Evolutionary conservation across 2,329 filamentous ascomycete species (phyloP), one percentile per base, ranked within the genome.

Genomic region (Sporothrix brunneoviolacea): DNA sequence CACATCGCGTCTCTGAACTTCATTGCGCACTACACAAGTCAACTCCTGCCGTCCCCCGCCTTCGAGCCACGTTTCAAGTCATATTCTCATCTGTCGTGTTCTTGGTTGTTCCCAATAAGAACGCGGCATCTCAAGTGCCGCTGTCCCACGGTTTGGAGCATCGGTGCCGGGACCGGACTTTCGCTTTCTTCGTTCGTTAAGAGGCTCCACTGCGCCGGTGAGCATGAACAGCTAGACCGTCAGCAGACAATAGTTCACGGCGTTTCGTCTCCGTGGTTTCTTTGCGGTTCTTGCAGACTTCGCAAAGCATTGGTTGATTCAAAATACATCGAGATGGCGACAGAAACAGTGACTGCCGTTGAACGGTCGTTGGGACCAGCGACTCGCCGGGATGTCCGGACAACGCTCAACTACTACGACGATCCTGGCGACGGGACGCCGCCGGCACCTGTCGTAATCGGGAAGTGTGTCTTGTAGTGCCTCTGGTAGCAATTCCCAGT

Each of bases 391-490:
- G 59, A 69, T 24, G 67, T 73, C 4, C 56, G 60, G 4, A 64
- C 69, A 1, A 55, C 56, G 4, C 54, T 73, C 35, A 66, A 70
- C 57, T 73, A 65, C 57, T 65, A 63, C 56, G 65, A 70, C 51
- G 64, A 66, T 19, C 66, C 67, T 4, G 68, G 68, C 40, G 69
- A 73, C 48, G 70, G 69, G 30, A 67, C 68, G 3, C 63, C 65
- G 4, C 70, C 70, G 0, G 55, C 60, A 3, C 65, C 70, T 1
- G 64, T 68, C 5, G 59, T 59, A 22, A 62, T 73, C 28, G 54
- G 56, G 12, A 22, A 35, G 52, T 53, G 35, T 28, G 24, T 6
- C 10, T 28, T 5, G 6, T 10, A 30, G 46, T 35, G 1, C 19
- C n/a, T 28, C 16, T 15, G 32, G 19, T 36, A 7, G 19, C 24